These are phyloP conservation scores for Pyrenochaeta sp. DNA, from an alignment of 2,329 filamentous ascomycete genomes.

Conservation along the genomic window DNA sequence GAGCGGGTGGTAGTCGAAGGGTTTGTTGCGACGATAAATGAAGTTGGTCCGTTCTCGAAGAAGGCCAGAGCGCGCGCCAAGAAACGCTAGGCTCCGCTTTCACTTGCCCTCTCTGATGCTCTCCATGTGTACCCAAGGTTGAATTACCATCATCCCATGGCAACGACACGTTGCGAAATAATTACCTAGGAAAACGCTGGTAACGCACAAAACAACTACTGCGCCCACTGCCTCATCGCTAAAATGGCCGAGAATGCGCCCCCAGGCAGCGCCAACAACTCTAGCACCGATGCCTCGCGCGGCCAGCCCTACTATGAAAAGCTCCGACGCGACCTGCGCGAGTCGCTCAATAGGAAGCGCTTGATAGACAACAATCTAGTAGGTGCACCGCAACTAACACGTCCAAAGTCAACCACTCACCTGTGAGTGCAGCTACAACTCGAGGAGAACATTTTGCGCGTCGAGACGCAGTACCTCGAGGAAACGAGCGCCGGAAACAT, in stretches of 20 bases:
- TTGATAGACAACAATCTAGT: conserved; percentile 68
- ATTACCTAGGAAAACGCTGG: too few species aligned
- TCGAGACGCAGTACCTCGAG: conserved; percentile 89
- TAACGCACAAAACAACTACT: too few species aligned
- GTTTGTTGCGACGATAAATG: conserved; percentile 10
- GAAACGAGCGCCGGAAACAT: conserved; percentile 88
- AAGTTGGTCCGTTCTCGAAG: conserved; percentile 22
- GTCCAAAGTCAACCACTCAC: conserved; percentile 20
- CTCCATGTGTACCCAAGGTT: too few species aligned
- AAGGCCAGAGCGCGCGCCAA: conserved; percentile 24
- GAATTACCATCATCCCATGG: too few species aligned
- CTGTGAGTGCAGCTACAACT: conserved; percentile 57
- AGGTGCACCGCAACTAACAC: conserved; percentile 25
- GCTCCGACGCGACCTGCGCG: conserved; percentile 70
- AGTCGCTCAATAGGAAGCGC: conserved; percentile 71
- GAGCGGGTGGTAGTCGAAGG: conserved; percentile 6
- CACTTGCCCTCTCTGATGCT: too few species aligned
- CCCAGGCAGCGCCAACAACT: conserved; percentile 43
- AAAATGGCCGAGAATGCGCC: conserved; percentile 60
- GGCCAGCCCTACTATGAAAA: conserved; percentile 75
- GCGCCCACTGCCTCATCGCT: too few species aligned
- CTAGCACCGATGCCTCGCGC: conserved; percentile 55
- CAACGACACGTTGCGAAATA: too few species aligned
- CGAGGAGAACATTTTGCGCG: conserved; percentile 84
- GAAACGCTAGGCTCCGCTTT: conserved; percentile 25